phyloP scores from a whole-genome alignment of 345 rosid genomes.

The Salix arbutifolia region DNA sequence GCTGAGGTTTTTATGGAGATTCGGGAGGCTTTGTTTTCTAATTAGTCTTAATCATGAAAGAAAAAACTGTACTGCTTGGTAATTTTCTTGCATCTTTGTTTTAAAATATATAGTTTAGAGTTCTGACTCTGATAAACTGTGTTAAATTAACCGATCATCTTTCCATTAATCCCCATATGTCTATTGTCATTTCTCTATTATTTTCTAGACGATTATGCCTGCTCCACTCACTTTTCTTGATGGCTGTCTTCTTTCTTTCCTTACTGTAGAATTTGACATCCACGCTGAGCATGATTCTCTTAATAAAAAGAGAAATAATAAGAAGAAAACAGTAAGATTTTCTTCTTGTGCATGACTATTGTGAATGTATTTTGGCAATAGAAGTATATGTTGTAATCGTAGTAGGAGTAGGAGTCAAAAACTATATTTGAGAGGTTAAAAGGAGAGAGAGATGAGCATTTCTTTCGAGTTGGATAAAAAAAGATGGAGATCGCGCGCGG shows the following conservation, averaged over 20 bases:
- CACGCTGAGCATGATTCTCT: background rate
- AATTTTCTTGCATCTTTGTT: background rate
- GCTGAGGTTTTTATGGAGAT: conserved; percentile 26
- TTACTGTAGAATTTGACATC: background rate
- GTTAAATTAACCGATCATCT: background rate
- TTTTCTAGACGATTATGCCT: background rate
- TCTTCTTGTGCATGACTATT: no score
- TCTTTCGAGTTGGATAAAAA: no score
- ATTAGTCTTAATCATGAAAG: background rate
- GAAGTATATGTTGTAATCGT: no score
- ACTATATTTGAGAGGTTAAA: no score
- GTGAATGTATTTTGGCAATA: no score
- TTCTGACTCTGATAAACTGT: background rate
- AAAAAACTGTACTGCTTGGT: background rate
- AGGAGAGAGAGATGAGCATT: no score
- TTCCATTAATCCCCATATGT: background rate
- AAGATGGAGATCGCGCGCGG: no score
- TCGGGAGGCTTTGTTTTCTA: conserved; percentile 24
- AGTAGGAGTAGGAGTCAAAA: no score
- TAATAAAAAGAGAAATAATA: no score
- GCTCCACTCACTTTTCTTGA: background rate
- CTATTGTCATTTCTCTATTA: background rate
- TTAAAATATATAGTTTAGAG: background rate
- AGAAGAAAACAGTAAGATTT: no score
- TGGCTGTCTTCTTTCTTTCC: background rate